A percentile compares a stretch with the other conserved stretches of the same genome.
These are phyloP conservation scores for Saccharomyces hybrid DNA, from an alignment of 1,139 yeast genomes.

Conservation along the genomic window DNA sequence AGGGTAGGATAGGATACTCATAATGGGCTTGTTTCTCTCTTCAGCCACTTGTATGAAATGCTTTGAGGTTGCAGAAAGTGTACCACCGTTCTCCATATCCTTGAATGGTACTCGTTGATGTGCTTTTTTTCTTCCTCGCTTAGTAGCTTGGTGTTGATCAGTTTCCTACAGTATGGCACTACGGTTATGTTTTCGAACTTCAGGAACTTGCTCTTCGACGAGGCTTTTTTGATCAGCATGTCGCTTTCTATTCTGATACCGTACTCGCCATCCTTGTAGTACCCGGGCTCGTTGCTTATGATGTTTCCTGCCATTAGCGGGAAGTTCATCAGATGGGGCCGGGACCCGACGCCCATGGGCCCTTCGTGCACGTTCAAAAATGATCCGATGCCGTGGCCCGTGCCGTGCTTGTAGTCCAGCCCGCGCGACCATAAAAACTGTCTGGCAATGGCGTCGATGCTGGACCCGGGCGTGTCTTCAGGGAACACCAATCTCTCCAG, in stretches of 20 bases:
- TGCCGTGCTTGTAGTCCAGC: conserved; percentile 90
- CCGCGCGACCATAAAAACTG: conserved; percentile 84
- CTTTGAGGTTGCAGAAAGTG: conserved; percentile 45
- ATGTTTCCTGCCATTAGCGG: conserved; percentile 54
- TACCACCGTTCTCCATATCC: conserved; percentile 53
- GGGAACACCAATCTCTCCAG: conserved; percentile 76
- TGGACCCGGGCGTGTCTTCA: conserved; percentile 75
- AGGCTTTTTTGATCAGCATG: conserved; percentile 44
- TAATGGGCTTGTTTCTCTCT: conserved; percentile 55
- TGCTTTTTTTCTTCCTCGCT: conserved; percentile 54
- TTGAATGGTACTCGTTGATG: conserved; percentile 62
- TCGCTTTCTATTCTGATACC: conserved; percentile 92
- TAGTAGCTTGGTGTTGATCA: conserved; percentile 55
- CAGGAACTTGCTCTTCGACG: conserved; percentile 48
- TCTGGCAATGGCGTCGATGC: conserved; percentile 82
- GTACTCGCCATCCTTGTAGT: conserved; percentile 82
- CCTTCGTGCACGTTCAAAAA: conserved; percentile 94
- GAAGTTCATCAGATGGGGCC: conserved; percentile 33
- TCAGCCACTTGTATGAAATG: conserved; percentile 62
- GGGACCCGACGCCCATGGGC: conserved; percentile 84
- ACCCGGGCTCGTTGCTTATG: conserved; percentile 93
- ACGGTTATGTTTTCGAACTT: conserved; percentile 80
- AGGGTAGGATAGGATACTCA: not conserved
- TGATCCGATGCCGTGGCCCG: conserved; percentile 96
- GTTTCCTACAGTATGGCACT: conserved; percentile 77